These are phyloP conservation scores for Phytophthora pinifolia DNA, from an alignment of 352 stramenopile genomes.

Conservation along the genomic window DNA sequence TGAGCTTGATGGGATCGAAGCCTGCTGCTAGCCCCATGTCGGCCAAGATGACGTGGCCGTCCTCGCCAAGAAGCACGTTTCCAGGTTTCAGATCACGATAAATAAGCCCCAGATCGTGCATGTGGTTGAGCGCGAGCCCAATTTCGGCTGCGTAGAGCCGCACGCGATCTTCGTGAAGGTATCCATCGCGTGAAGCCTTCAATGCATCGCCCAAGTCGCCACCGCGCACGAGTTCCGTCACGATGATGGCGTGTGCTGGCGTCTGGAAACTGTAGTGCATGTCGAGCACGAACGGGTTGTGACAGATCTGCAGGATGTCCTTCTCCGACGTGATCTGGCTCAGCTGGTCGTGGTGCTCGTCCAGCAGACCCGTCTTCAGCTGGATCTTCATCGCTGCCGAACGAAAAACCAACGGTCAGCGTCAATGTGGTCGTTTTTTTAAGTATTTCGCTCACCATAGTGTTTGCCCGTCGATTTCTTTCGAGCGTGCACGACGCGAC, in stretches of 20 bases:
- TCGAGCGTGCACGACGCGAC: constrained; percentile 85
- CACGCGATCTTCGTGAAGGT: constrained; percentile 76
- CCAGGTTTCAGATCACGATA: constrained; percentile 90
- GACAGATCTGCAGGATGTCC: constrained; percentile 83
- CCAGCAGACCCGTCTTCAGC: constrained; percentile 86
- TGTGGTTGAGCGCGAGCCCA: constrained; percentile 82
- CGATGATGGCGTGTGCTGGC: constrained; percentile 81
- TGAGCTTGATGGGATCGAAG: constrained; percentile 54
- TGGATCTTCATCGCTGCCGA: constrained; percentile 91
- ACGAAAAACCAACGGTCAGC: not conserved
- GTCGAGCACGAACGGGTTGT: constrained; percentile 89
- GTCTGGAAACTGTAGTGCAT: constrained; percentile 93
- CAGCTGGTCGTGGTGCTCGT: constrained; percentile 84
- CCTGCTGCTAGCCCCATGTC: constrained; percentile 87
- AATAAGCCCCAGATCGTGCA: constrained; percentile 86
- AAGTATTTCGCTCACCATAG: constrained; percentile 54
- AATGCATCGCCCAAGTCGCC: constrained; percentile 80
- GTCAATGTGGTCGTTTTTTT: too few species aligned
- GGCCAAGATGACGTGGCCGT: constrained; percentile 88
- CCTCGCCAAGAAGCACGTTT: constrained; percentile 88
- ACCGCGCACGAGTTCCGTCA: constrained; percentile 83
- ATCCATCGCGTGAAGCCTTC: constrained; percentile 65
- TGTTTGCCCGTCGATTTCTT: constrained; percentile 91
- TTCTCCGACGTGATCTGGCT: constrained; percentile 90
- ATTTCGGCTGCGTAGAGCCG: constrained; percentile 86